Base-by-base conservation (phyloP, 192 early-diverging fungal species). In the Fimicolochytrium jonesii region DNA sequence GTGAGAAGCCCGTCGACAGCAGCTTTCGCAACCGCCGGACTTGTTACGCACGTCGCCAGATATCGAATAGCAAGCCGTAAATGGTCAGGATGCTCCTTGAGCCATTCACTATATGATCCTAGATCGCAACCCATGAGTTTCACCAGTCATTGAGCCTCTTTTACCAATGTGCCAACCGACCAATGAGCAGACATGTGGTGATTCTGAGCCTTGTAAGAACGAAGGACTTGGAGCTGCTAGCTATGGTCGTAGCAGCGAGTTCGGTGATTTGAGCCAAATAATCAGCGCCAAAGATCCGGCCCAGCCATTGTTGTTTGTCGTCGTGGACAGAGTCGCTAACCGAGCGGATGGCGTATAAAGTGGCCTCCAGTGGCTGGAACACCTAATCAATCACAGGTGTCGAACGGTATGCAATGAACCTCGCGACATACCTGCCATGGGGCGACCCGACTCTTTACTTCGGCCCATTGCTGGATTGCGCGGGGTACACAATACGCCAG, bases 61-160 rank as follows among this genome's bases (percentile, higher is more conserved):
- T 63, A 76, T 6, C 30, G 49, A 6, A 67, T 43, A 11, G 67
- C 56, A 22, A 41, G 56, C 2, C 50, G 29, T 22, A 76, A 22
- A 34, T 65, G 50, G 13, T 30, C 15, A 3, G 74, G 49, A 49
- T 71, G 56, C 48, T 34, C 28, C n/a, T 25, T 44, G 17, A 76
- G 45, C 69, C 70, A 76, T 31, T 50, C 51, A 6, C 63, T 50
- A 52, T 71, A 66, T 32, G 64, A 30, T 15, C 61, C 55, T 58
- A 48, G 55, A 18, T 53, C n/a, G n/a, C n/a, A n/a, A 32, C 51
- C 53, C n/a, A 5, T 56, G 18, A 39, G 6, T 10, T 56, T 37
- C 2, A 35, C 15, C 56, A 50, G 4, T 39, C 9, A 17, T 39
- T 26, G 23, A 43, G 4, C n/a, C 13, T 4, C 3, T 15, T 44